A percentile compares a stretch with the other conserved stretches of the same genome.
phyloP scores from a whole-genome alignment of 768 basidiomycete species.

The Boletus edulis region DNA sequence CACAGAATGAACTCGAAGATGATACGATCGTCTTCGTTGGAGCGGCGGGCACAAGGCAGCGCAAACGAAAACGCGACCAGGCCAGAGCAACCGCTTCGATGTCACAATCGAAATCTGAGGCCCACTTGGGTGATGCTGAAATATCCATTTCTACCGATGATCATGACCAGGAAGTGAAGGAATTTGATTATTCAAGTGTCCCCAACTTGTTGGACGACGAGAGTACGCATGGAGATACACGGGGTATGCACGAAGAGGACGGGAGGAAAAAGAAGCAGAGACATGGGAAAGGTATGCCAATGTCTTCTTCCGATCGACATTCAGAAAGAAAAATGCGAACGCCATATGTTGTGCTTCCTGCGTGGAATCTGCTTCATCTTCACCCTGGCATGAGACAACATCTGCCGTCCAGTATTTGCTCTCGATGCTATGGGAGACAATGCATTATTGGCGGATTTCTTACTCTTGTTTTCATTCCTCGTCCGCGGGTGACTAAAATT shows the following conservation, averaged over 20 bases:
- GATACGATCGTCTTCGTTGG: constrained; percentile 76
- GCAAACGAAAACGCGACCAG: constrained; percentile 45
- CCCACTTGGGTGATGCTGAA: constrained; percentile 3
- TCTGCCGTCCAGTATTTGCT: background rate
- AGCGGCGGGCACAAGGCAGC: constrained; percentile 59
- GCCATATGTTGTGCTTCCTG: background rate
- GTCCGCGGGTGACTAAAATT: constrained; percentile 3
- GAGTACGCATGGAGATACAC: constrained; percentile 29
- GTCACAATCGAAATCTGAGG: constrained; percentile 1
- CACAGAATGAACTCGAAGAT: constrained; percentile 34
- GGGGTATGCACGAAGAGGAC: constrained; percentile 26
- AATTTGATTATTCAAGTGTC: constrained; percentile 67
- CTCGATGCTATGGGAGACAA: constrained; percentile 1
- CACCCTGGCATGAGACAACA: background rate
- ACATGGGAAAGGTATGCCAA: constrained; percentile 39
- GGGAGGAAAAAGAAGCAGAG: constrained; percentile 51
- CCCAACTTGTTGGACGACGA: constrained; percentile 72
- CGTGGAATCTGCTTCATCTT: constrained; percentile 8
- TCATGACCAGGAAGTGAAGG: constrained; percentile 33
- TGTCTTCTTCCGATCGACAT: background rate
- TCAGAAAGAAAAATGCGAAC: background rate
- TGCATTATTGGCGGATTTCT: background rate
- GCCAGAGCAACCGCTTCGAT: background rate
- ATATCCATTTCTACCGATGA: constrained; percentile 1
- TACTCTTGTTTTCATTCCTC: background rate